Base-by-base conservation (phyloP, 2,329 filamentous ascomycete genomes). In the Dissoconium aciculare region DNA sequence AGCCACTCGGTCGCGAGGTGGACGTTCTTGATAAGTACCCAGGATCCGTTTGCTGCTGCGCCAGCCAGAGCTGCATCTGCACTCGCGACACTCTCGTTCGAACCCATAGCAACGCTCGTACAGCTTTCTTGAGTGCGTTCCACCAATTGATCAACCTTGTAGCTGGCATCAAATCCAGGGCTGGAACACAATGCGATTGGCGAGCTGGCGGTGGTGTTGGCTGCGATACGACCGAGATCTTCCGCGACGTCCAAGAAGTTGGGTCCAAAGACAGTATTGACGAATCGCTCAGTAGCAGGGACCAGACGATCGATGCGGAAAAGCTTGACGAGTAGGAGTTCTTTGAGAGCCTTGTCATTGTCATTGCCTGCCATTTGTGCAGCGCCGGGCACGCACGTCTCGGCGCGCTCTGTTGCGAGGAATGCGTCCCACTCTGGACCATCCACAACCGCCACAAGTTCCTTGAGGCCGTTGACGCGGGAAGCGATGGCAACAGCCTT, bases 21-120 rank as follows among this genome's bases (percentile, higher is more conserved):
- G 12, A 98, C 89, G 62, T 98, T 98, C 71, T 98, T 98, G 67
- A 98, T 76, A 38, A 98, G 69, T 6, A 98, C 91, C 89, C 89
- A 98, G 15, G 76, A 83, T 43, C 89, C 89, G 11, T 77, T 79
- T 34, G 91, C 82, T 4, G 89, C 87, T 6, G 89, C 89, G 47
- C 84, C 83, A 57, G 73, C 80, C 50, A 98, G 84, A 16, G 91
- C 89, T 58, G 93, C 93, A 64, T 98, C 89, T 11, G 89, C 89
- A 39, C 76, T 89, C 35, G 85, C 75, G 11, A 91, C 66, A 52
- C 84, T 82, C 64, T 98, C 89, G 50, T 91, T 91, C 27, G 89
- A 95, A 50, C 89, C 89, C 89, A 98, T 98, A 46, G 91, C 91
- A 51, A 98, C 94, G 56, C 94, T 94, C 36, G 84, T 85, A 60